phyloP scores from a whole-genome alignment of 352 stramenopile genomes.

The Phytophthora sp. region DNA sequence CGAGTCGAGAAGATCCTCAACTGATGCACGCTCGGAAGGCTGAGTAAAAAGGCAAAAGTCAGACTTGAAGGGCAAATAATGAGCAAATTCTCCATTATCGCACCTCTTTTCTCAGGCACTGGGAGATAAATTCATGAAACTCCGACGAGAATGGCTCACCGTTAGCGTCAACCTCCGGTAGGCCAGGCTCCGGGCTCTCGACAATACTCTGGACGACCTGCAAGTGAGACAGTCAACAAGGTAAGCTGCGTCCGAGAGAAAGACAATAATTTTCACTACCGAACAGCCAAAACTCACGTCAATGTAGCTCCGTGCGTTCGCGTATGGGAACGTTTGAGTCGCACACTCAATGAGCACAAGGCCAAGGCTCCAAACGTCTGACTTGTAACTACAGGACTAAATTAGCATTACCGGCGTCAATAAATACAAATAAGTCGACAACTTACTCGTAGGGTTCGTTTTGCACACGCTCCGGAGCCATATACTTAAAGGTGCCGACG shows the following conservation, averaged over 20 bases:
- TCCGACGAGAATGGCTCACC: constrained; percentile 48
- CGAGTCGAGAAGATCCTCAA: constrained; percentile 58
- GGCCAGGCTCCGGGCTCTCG: constrained; percentile 54
- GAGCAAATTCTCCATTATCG: background rate
- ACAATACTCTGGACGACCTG: constrained; percentile 82
- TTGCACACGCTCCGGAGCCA: constrained; percentile 92
- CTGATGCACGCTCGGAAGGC: constrained; percentile 62
- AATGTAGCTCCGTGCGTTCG: constrained; percentile 65
- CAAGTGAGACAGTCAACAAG: background rate
- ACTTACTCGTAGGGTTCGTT: constrained; percentile 78
- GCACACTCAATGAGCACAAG: constrained; percentile 79
- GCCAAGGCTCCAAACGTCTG: constrained; percentile 78
- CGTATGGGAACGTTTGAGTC: constrained; percentile 63
- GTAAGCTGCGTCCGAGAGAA: background rate
- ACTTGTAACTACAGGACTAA: constrained; percentile 80
- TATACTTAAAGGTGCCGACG: constrained; percentile 93
- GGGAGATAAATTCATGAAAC: constrained; percentile 63
- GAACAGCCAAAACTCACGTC: constrained; percentile 43
- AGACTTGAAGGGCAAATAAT: background rate
- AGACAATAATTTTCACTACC: background rate
- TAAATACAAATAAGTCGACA: background rate
- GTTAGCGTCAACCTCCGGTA: constrained; percentile 41
- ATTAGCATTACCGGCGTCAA: background rate
- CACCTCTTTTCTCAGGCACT: constrained; percentile 77
- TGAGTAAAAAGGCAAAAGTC: constrained; percentile 18